A percentile compares a stretch with the other conserved stretches of the same genome.
Evolutionary conservation across 352 stramenopile genomes (phyloP).

Genomic region (Phytophthora tubulina): DNA sequence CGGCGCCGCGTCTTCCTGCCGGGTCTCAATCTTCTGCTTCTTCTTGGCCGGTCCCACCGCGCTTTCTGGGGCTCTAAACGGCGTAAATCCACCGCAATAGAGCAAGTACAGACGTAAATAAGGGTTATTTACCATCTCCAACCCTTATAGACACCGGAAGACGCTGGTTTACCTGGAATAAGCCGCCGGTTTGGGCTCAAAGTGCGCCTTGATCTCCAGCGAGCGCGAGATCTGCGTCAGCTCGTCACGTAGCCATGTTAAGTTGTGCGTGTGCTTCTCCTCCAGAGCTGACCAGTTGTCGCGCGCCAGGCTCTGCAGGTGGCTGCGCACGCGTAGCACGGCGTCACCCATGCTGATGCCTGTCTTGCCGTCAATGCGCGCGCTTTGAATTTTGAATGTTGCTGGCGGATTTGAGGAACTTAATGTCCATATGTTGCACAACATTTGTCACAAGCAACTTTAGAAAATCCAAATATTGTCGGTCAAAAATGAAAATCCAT

Average conservation of each 20-base stretch:
- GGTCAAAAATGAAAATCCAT: conserved; percentile 45
- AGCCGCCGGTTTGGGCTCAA: conserved; percentile 48
- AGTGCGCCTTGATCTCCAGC: conserved; percentile 56
- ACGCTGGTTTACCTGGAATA: conserved; percentile 28
- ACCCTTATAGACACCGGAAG: not conserved
- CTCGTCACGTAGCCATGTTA: conserved; percentile 63
- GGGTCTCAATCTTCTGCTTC: conserved; percentile 36
- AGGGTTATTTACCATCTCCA: not conserved
- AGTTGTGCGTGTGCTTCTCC: conserved; percentile 49
- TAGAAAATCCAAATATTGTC: not conserved
- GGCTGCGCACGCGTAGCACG: conserved; percentile 67
- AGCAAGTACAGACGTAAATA: not conserved
- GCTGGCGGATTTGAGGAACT: not conserved
- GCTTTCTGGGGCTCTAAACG: conserved; percentile 18
- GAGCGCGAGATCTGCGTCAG: conserved; percentile 58
- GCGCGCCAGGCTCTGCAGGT: conserved; percentile 61
- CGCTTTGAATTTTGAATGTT: conserved; percentile 39
- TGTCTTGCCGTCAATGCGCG: conserved; percentile 25
- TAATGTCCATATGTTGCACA: not conserved
- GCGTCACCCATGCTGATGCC: conserved; percentile 64
- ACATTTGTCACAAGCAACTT: not conserved
- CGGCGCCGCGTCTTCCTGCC: not conserved
- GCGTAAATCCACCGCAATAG: not conserved
- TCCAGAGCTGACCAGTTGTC: conserved; percentile 66
- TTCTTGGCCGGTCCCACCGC: conserved; percentile 17